Evolutionary conservation across 768 basidiomycete genomes (phyloP), one percentile per base, ranked within the genome.

Genomic region (Boletus sensibilis): DNA sequence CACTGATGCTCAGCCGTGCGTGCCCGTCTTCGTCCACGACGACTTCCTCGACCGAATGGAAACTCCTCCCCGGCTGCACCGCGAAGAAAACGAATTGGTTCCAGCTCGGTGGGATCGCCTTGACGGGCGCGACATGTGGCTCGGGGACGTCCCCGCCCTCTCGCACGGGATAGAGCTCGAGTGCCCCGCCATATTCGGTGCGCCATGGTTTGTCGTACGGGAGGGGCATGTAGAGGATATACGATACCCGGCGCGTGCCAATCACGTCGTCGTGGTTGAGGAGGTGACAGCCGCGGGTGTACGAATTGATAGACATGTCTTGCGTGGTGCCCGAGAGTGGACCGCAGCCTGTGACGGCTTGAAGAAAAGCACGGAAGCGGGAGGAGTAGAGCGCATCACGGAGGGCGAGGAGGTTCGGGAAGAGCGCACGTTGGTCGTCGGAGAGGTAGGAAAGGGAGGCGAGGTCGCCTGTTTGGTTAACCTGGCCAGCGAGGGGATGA

Each of bases 231-330:
- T 98, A 98, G 47, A 98, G 86, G 74, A 98, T 96, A 77, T 96
- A 98, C 1, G 92, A 95, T 51, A 98, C 90, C 40, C 93, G 84
- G 25, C 96, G 88, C 9, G 93, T 84, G 58, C 94, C 94, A 68
- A 98, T 98, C 25, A 96, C 95, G 71, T 98, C 96, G 85, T 98
- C 96, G 78, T 98, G 96, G 72, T 96, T 92, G 66, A 98, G 86
- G 11, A 98, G 82, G 74, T 98, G 94, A 70, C 88, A 97, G 43
- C 94, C 92, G 58, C 87, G 84, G 20, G 86, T 88, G 74, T 98
- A 98, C 9, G 90, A 86, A 67, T 93, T 94, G 57, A 96, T 88
- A 41, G 92, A 92, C 85, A 95, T 94, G 77, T 98, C 96, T 68
- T 93, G 94, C 70, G 94, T 96, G 41, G 79, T 81, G 48, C 94